These are phyloP conservation scores for Ulota crispa DNA, from an alignment of 225 moss, liverwort and hornwort genomes.

Conservation along the genomic window DNA sequence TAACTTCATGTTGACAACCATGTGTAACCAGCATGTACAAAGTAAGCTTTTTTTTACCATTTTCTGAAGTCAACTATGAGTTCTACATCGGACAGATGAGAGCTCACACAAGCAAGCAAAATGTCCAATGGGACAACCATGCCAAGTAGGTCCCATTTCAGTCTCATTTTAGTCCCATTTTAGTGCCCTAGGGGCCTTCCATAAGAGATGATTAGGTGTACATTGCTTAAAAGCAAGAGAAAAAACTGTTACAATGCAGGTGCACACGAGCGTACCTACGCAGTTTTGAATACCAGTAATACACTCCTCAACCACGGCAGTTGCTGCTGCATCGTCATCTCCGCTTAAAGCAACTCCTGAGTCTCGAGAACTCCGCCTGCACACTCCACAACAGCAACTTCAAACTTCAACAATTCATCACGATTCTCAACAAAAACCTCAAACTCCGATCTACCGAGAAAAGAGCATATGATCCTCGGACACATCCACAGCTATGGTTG, in stretches of 20 bases:
- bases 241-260: not conserved
- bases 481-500: not conserved
- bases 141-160: no score
- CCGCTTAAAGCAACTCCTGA: constrained; percentile 3
- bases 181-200: not conserved
- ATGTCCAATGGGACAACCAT: no score
- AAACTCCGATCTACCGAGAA: not conserved
- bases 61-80: no score
- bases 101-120: no score
- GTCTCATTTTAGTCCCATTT: no score
- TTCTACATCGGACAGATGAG: no score
- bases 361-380: constrained; percentile 17
- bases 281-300: constrained; percentile 2
- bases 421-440: not conserved
- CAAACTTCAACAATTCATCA: not conserved
- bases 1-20: no score
- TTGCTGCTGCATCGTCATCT: constrained; percentile 8
- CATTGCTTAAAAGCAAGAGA: not conserved
- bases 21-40: no score
- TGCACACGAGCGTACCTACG: constrained; percentile 15
- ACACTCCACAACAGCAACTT: constrained; percentile 2
- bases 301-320: not conserved
- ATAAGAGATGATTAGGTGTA: not conserved
- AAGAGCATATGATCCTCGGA: not conserved
- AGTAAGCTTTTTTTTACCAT: no score